These are phyloP conservation scores for Chlorokybus atmophyticus DNA, from an alignment of 139 green algal genomes.

Conservation along the genomic window DNA sequence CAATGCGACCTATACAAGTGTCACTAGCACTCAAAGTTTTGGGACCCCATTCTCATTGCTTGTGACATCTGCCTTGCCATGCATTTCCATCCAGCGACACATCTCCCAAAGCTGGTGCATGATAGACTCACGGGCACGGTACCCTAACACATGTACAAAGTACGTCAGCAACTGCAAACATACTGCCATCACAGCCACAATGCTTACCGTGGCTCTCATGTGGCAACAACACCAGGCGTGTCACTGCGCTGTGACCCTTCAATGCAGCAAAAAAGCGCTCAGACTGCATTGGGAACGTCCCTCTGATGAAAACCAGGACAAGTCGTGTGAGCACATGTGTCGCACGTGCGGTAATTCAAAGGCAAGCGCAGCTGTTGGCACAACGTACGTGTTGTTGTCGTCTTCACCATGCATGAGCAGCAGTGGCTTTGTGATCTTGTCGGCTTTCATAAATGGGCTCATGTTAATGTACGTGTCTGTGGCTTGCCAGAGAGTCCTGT, in stretches of 20 bases:
- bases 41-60: no score
- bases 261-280: conserved; percentile 77
- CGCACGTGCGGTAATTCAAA: background rate
- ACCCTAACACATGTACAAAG: conserved; percentile 4
- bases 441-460: conserved; percentile 51
- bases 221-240: conserved; percentile 79
- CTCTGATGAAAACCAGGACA: no score
- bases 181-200: background rate
- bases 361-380: background rate
- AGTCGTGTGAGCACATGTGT: background rate
- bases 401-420: conserved; percentile 93
- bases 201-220: conserved; percentile 65
- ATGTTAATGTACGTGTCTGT: conserved; percentile 83
- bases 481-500: conserved; percentile 90
- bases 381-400: conserved; percentile 83
- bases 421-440: conserved; percentile 85
- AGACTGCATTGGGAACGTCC: conserved; percentile 48
- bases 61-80: no score
- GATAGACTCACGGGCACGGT: conserved; percentile 20
- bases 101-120: conserved; percentile 26
- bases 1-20: no score
- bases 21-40: no score
- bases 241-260: conserved; percentile 55
- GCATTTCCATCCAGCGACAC: conserved; percentile 15
- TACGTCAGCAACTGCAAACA: background rate